phyloP scores from a whole-genome alignment of 345 rosid genomes.

The Nephelium lappaceum region DNA sequence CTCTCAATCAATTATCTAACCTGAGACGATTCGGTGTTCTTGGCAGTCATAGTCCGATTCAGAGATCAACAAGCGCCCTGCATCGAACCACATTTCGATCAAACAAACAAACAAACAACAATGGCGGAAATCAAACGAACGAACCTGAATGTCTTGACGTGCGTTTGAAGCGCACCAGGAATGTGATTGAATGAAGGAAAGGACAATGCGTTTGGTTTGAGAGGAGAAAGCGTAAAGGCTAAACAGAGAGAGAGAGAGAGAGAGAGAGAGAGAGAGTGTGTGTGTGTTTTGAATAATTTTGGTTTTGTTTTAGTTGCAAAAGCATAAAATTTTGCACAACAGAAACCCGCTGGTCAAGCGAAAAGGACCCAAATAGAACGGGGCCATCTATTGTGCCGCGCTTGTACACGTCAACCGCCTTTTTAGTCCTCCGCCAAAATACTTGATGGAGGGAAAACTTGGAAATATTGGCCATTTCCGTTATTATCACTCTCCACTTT shows the following conservation, averaged over 20 bases:
- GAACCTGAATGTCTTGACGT: neutral
- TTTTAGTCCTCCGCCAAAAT: slow-evolving; percentile 24
- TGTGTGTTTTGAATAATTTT: neutral
- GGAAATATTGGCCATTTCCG: slow-evolving; percentile 16
- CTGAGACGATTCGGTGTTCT: slow-evolving; percentile 50
- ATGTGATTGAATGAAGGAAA: neutral
- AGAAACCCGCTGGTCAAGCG: slow-evolving; percentile 43
- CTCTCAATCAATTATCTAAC: slow-evolving; percentile 17
- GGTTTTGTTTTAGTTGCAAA: neutral
- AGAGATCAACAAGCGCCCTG: slow-evolving; percentile 27
- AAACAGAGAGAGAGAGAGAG: slow-evolving; percentile 10
- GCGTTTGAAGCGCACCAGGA: slow-evolving; percentile 21
- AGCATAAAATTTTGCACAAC: slow-evolving; percentile 27
- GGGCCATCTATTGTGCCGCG: slow-evolving; percentile 27
- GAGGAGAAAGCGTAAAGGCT: slow-evolving; percentile 23
- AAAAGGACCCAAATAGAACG: slow-evolving; percentile 31
- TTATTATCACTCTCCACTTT: neutral
- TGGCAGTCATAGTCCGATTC: slow-evolving; percentile 50
- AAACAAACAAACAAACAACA: neutral
- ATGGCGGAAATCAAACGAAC: neutral
- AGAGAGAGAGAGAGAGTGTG: neutral
- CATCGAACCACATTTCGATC: slow-evolving; percentile 13
- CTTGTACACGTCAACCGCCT: slow-evolving; percentile 54
- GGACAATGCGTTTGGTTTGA: neutral
- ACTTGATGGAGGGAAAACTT: slow-evolving; percentile 22